These are phyloP conservation scores for Rhodofomes roseus DNA, from an alignment of 1,284 basidiomycete species.

Conservation along the genomic window DNA sequence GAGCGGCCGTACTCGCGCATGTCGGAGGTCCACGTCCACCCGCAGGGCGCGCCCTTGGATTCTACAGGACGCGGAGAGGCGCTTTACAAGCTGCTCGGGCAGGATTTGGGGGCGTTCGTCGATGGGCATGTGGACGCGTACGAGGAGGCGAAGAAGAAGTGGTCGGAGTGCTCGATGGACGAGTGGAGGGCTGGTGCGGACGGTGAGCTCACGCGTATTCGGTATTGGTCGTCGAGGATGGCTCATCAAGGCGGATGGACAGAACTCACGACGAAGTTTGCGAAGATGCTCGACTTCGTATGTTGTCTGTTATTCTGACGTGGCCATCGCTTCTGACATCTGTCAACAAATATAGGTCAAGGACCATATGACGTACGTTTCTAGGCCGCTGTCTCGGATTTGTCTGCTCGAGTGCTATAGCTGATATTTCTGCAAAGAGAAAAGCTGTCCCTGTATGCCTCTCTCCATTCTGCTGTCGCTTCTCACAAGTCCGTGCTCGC, in stretches of 20 bases:
- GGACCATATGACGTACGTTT: constrained; percentile 27
- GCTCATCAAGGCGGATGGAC: not conserved
- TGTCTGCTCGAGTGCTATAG: not conserved
- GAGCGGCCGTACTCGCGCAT: not conserved
- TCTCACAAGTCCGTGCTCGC: constrained; percentile 20
- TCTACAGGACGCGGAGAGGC: constrained; percentile 11
- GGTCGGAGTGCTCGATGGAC: constrained; percentile 28
- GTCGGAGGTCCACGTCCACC: not conserved
- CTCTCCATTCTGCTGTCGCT: constrained; percentile 16
- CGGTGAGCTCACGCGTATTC: constrained; percentile 13
- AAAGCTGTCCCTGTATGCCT: constrained; percentile 24
- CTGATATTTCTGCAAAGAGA: constrained; percentile 11
- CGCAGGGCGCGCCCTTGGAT: not conserved
- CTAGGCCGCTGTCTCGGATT: not conserved
- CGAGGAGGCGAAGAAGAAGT: constrained; percentile 26
- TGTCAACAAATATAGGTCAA: too few relatives aligned
- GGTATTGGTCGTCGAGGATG: not conserved
- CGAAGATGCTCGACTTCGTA: constrained; percentile 25
- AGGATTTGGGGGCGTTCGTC: constrained; percentile 22
- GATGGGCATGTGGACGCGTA: constrained; percentile 23
- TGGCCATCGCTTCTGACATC: too few relatives aligned
- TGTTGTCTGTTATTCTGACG: too few relatives aligned
- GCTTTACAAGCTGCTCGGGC: constrained; percentile 22
- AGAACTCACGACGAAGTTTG: constrained; percentile 23
- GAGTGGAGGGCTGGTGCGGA: constrained; percentile 30